These are phyloP conservation scores for Pythium plurisporium DNA, from an alignment of 352 stramenopile genomes.

Conservation along the genomic window DNA sequence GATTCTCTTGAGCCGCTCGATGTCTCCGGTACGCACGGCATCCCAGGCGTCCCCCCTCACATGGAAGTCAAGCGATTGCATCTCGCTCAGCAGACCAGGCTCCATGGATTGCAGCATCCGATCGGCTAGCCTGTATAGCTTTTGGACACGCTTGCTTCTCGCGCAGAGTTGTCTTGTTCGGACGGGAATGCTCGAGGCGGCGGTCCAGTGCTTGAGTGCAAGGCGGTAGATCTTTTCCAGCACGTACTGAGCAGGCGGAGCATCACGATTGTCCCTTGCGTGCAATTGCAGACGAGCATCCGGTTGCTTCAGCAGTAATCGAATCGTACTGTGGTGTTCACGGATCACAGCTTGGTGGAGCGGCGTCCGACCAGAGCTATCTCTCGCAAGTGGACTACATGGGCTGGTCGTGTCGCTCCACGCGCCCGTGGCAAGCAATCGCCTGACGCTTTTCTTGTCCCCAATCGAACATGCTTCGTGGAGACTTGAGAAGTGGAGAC, in stretches of 20 bases:
- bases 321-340: conserved; percentile 31
- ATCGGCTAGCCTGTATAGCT: conserved; percentile 35
- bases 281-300: conserved; percentile 42
- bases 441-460: conserved; percentile 13
- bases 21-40: conserved; percentile 32
- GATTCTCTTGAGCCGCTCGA: conserved; percentile 35
- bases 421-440: conserved; percentile 10
- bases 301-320: conserved; percentile 26
- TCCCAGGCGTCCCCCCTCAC: conserved; percentile 50
- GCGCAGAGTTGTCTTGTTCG: conserved; percentile 10
- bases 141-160: conserved; percentile 26
- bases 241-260: conserved; percentile 39
- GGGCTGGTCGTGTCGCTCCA: no score
- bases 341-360: conserved; percentile 51
- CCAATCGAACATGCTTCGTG: conserved; percentile 31
- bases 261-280: conserved; percentile 31
- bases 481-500: conserved; percentile 27
- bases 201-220: conserved; percentile 8
- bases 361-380: conserved; percentile 35
- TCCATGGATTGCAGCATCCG: conserved; percentile 24
- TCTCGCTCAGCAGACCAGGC: neutral
- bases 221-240: conserved; percentile 39
- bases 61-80: conserved; percentile 27
- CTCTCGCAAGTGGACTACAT: conserved; percentile 27
- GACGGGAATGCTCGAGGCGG: neutral